A percentile compares a stretch with the other conserved stretches of the same genome.
These are phyloP conservation scores for Gymnopus androsaceus DNA, from an alignment of 1,284 basidiomycete species.

Conservation along the genomic window DNA sequence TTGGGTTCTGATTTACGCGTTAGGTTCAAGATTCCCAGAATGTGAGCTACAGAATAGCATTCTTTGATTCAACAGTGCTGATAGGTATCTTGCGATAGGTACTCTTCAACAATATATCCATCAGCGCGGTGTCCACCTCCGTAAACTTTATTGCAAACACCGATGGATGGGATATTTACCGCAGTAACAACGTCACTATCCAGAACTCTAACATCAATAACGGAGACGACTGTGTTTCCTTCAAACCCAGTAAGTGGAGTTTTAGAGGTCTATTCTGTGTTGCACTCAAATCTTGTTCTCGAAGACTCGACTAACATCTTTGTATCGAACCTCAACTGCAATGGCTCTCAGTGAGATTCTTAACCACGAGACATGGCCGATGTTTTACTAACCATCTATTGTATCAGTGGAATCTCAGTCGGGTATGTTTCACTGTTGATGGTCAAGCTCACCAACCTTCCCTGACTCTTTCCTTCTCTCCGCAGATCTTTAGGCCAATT, in stretches of 20 bases:
- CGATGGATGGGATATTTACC: constrained; percentile 68
- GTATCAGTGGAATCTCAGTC: constrained; percentile 60
- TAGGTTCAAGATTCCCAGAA: constrained; percentile 49
- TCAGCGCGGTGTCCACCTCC: constrained; percentile 47
- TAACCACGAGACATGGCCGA: not conserved
- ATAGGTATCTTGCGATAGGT: too few relatives aligned
- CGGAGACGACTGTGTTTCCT: constrained; percentile 45
- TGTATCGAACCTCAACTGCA: constrained; percentile 61
- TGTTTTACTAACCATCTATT: not conserved
- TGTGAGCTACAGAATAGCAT: too few relatives aligned
- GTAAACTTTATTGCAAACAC: constrained; percentile 49
- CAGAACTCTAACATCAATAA: constrained; percentile 56
- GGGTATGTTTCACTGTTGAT: constrained; percentile 34
- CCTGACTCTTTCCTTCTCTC: not conserved
- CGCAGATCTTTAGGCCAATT: constrained; percentile 52
- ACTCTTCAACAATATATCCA: constrained; percentile 48
- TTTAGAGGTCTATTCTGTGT: not conserved
- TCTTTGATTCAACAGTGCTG: too few relatives aligned
- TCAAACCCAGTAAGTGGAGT: constrained; percentile 59
- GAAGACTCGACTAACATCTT: constrained; percentile 56
- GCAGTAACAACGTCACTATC: constrained; percentile 53
- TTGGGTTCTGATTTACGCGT: not conserved
- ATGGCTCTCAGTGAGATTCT: constrained; percentile 51
- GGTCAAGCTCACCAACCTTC: not conserved
- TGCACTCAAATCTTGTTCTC: not conserved